Base-by-base conservation (phyloP, 2,329 filamentous ascomycete genomes). In the Aspergillus ruber region DNA sequence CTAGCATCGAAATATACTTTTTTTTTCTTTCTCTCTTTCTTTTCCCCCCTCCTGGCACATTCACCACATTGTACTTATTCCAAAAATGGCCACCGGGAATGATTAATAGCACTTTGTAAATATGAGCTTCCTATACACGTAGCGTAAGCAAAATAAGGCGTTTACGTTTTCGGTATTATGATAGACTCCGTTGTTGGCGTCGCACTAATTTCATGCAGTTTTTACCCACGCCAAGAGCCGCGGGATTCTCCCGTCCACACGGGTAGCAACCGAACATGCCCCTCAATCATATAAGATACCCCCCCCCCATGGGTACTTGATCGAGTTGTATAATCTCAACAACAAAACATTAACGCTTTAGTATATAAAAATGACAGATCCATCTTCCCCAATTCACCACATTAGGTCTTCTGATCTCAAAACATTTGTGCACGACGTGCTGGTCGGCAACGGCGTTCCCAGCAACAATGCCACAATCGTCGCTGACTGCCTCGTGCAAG, bases 401-500 rank as follows among this genome's bases (percentile, higher is more conserved):
- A 17, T 38, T 17, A 38, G 17, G 9, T 8, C 35, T 18, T 38
- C 35, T 8, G n/a, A 17, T 38, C 17, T 38, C 7, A 21, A 21
- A 45, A 44, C 45, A n/a, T 67, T 65, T 48, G 56, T 61, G 18
- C 54, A 56, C 13, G 47, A 50, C 32, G 50, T 68, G 12, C 55
- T 68, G 8, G 49, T 51, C 10, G 61, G 51, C 41, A 68, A 88
- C 58, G 79, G 80, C 2, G 83, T 87, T 0, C 67, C 82, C 0
- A 47, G 65, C 0, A 63, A 73, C 2, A 79, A 86, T 53, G 85
- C 87, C 13, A 53, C 68, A 3, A 80, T 82, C 32, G 70, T 90
- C 10, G 82, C 86, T n/a, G 69, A 72, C 51, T 86, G 83, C 52
- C 79, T 91, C 1, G 76, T 90, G 1, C 79, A 81, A 32, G 87